These are phyloP conservation scores for Magnaporthiopsis rhizophila DNA, from an alignment of 2,329 filamentous ascomycete genomes.

Conservation along the genomic window DNA sequence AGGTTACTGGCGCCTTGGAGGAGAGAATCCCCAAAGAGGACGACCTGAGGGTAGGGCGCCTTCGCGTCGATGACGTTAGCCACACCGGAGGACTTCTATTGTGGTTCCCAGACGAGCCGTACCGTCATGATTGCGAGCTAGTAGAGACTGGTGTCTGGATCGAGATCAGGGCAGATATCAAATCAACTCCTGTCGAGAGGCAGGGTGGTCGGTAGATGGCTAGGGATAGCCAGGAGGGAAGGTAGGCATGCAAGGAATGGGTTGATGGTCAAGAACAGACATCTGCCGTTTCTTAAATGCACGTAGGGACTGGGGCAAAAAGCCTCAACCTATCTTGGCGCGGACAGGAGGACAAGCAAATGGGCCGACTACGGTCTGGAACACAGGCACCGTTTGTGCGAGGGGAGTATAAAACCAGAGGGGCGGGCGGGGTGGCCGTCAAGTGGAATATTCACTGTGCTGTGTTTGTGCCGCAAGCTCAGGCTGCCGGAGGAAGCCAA, in stretches of 20 bases:
- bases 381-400: not conserved
- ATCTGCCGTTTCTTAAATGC: not conserved
- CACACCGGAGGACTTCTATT: not conserved
- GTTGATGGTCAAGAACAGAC: not conserved
- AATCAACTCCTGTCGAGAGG: not conserved
- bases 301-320: not conserved
- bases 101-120: not conserved
- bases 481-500: not conserved
- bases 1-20: constrained; percentile 60
- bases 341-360: not conserved
- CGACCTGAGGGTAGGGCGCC: constrained; percentile 59
- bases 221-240: not conserved
- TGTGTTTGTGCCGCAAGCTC: not conserved
- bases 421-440: too few species aligned
- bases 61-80: constrained; percentile 15
- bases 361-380: not conserved
- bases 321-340: not conserved
- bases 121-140: not conserved
- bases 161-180: not conserved
- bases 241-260: not conserved
- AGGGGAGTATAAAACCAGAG: not conserved
- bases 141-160: not conserved
- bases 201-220: not conserved
- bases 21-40: constrained; percentile 88
- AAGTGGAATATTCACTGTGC: not conserved